Conservation (phyloP, 805 yeast genomes). For the Candida sanyiensis region DNA sequence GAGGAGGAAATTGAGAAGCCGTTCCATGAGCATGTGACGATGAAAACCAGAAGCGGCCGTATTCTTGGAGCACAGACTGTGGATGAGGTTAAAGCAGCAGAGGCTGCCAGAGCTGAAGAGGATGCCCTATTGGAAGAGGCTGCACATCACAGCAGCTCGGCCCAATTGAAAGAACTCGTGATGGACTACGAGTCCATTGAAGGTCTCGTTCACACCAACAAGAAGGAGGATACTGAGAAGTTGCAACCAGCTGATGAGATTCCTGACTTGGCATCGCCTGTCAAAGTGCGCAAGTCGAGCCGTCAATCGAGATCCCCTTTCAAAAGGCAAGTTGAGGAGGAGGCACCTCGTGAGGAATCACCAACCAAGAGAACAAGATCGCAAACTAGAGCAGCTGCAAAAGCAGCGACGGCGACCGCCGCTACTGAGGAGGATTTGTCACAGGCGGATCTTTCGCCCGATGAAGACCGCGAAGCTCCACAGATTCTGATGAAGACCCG, state of each 20-base stretch:
- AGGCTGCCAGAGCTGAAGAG: slow-evolving; percentile 18
- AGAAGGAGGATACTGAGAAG: not conserved
- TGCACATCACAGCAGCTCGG: slow-evolving; percentile 17
- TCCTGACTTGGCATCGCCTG: too few relatives aligned
- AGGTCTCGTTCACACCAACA: slow-evolving; percentile 1
- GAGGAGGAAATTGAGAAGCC: slow-evolving; percentile 2
- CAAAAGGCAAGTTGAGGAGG: too few relatives aligned
- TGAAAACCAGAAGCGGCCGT: slow-evolving; percentile 29
- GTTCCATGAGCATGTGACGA: slow-evolving; percentile 17
- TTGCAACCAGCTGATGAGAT: not conserved
- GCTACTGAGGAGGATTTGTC: too few relatives aligned
- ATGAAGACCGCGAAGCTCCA: too few relatives aligned
- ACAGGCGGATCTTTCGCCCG: too few relatives aligned
- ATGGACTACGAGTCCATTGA: slow-evolving; percentile 15
- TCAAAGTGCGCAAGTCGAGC: too few relatives aligned
- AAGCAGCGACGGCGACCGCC: not conserved
- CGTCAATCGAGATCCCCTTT: too few relatives aligned
- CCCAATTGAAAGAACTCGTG: slow-evolving; percentile 13
- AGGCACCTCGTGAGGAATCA: not conserved
- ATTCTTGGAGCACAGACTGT: slow-evolving; percentile 26
- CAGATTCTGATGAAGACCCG: not conserved
- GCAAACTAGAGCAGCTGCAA: not conserved
- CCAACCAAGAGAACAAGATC: slow-evolving; percentile 4
- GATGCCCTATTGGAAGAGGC: slow-evolving; percentile 18
- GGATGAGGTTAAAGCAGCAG: slow-evolving; percentile 21